Evolutionary conservation across 2,329 filamentous ascomycete species (phyloP), one percentile per base, ranked within the genome.

Genomic region (Sclerotinia subarctica): DNA sequence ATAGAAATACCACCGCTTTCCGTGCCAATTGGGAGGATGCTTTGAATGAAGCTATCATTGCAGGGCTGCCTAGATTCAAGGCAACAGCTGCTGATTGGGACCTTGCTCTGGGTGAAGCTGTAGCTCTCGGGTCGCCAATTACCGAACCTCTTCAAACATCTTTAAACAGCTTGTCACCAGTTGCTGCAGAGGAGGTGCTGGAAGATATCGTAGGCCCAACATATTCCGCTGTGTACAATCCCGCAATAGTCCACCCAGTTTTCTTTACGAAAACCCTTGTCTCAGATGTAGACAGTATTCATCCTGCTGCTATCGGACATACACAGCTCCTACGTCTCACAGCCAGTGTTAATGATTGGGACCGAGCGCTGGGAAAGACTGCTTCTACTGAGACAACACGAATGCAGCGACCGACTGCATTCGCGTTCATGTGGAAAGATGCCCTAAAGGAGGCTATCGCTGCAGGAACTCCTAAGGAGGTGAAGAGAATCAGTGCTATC

Each of bases 21-120:
- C 68, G 60, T 29, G 70, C 69, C 5, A 68, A 73, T 52, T 75
- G 74, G 74, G 70, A 73, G 35, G 68, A 69, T 26, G 74, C 74
- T 32, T 71, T 75, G 17, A 52, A 64, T 19, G 70, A 75, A 68
- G 74, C 74, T 24, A 70, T 76, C 21, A 59, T 65, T n/a, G 70
- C 73, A 35, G 69, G 73, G 10, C n/a, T 62, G 15, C 63, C 24
- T 15, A 62, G 15, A 32, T 57, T 52, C 17, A 51, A 56, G 6
- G 53, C 67, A 44, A 70, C 53, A n/a, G 29, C 68, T 21, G 47
- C 66, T 2, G 68, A 71, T 44, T 74, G 70, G 73, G 62, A 73
- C 32, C 58, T 70, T 47, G 72, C 72, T 47, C 65, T 75, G 2
- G 46, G 60, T 38, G 49, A 69, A 26, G 70, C 72, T 38, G 59